Evolutionary conservation across 345 rosid species (phyloP).

Genomic region (Arabis hirsuta): DNA sequence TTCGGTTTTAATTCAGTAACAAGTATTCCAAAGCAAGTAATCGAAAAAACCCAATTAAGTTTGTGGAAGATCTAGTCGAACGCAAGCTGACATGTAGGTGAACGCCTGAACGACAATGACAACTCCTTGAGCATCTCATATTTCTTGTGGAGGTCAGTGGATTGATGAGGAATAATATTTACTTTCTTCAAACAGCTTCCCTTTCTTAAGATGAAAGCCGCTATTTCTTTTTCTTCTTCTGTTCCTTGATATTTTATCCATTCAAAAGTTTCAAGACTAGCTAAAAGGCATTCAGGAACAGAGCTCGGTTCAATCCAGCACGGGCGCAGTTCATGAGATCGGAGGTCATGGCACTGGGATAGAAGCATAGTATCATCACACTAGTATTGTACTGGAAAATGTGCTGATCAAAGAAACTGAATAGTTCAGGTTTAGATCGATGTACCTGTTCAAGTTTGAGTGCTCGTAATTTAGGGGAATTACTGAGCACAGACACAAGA

Average conservation of each 20-base stretch:
- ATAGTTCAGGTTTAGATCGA: neutral
- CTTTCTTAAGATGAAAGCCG: neutral
- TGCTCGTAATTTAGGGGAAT: neutral
- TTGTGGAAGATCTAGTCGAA: neutral
- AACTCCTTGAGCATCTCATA: slow-evolving; percentile 27
- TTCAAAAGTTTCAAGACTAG: slow-evolving; percentile 21
- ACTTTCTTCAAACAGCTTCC: slow-evolving; percentile 6
- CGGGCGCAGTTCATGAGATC: neutral
- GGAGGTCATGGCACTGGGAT: neutral
- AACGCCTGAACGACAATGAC: neutral
- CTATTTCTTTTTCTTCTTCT: slow-evolving; percentile 10
- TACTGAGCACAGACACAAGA: neutral
- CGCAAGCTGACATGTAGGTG: slow-evolving; percentile 8
- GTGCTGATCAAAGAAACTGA: neutral
- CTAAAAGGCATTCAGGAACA: slow-evolving; percentile 3
- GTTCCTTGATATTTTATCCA: slow-evolving; percentile 7
- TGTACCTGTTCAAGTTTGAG: slow-evolving; percentile 1
- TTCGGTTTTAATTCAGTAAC: too few species aligned
- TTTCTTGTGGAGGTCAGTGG: slow-evolving; percentile 4
- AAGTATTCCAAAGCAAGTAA: too few species aligned
- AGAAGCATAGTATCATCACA: neutral
- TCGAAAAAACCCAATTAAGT: too few species aligned
- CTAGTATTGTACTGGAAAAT: neutral
- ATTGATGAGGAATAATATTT: neutral
- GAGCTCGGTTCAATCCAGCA: slow-evolving; percentile 19